Percentiles rank a stretch among this genome's conserved stretches.
Conservation (phyloP, 2,329 filamentous ascomycete genomes). For the Exserohilum rostratum region DNA sequence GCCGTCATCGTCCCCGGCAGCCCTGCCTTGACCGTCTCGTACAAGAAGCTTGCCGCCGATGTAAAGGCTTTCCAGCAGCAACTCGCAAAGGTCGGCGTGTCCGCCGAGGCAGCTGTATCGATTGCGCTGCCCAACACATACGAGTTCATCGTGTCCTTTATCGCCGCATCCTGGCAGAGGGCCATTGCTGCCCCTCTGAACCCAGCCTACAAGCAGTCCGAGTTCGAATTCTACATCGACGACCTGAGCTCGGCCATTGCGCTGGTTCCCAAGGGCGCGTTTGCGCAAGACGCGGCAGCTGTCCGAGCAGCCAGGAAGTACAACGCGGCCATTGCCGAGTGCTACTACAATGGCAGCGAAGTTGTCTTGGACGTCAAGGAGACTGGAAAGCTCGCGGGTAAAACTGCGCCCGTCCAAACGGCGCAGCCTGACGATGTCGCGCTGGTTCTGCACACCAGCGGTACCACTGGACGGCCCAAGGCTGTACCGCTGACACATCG, state of each 20-base stretch:
- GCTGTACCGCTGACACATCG: slow-evolving; percentile 80
- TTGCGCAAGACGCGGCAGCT: slow-evolving; percentile 69
- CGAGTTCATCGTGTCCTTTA: slow-evolving; percentile 85
- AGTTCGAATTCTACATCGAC: slow-evolving; percentile 92
- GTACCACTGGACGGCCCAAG: slow-evolving; percentile 84
- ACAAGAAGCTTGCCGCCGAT: slow-evolving; percentile 69
- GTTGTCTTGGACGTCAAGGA: slow-evolving; percentile 81
- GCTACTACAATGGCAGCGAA: slow-evolving; percentile 75
- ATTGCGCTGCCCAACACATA: slow-evolving; percentile 85
- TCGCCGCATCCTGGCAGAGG: slow-evolving; percentile 84
- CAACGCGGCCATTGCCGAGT: slow-evolving; percentile 83
- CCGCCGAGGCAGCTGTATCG: slow-evolving; percentile 73
- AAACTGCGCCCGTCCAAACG: slow-evolving; percentile 56
- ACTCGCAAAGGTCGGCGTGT: slow-evolving; percentile 76
- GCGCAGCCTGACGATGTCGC: slow-evolving; percentile 80
- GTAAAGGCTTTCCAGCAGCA: slow-evolving; percentile 75
- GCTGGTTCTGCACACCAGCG: slow-evolving; percentile 81
- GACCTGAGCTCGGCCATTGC: slow-evolving; percentile 81
- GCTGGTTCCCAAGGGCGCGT: slow-evolving; percentile 75
- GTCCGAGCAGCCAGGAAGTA: slow-evolving; percentile 80
- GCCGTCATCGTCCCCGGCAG: slow-evolving; percentile 78
- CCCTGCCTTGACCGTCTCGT: slow-evolving; percentile 70
- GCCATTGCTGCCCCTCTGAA: slow-evolving; percentile 86
- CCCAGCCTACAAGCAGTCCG: slow-evolving; percentile 84
- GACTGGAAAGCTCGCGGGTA: slow-evolving; percentile 66